Evolutionary conservation across 176 grass and related monocot genomes (phyloP), one percentile per base, ranked within the genome.

Genomic region (Avena sativa): DNA sequence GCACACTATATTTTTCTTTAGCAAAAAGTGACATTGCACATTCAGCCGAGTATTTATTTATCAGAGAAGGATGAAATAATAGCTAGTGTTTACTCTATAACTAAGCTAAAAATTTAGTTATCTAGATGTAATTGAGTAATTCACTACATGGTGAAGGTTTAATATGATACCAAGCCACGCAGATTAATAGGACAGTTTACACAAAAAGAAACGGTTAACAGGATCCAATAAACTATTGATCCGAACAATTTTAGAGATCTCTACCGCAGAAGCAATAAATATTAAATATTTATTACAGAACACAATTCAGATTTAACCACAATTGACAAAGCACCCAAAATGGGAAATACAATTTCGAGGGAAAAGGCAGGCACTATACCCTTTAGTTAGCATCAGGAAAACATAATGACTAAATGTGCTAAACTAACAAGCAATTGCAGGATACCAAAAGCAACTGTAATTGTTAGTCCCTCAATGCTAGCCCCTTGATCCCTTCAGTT

Each of bases 131-230:
- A 62, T 62, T 78, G 6, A 79, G 38, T 46, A 79, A 62, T 62
- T 78, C 12, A 79, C 36, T 23, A 43, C 20, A 12, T 79, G 76
- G 11, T 62, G 20, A 79, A 62, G 78, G 78, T 21, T 79, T 46
- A 62, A 61, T 44, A 61, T 60, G 55, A 60, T 79, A n/a, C 14
- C 77, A 62, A 8, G 57, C 13, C 32, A 71, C 57, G 44, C 34
- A 82, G 19, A 60, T 28, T 69, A 59, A 28, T n/a, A 17, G 13
- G 43, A n/a, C 34, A 57, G 49, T 15, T 66, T 15, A 57, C 44
- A 79, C 11, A 71, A 72, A 89, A 14, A 26, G 53, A 85, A 85
- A 68, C 0, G 6, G 9, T 12, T 86, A 80, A 73, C 19, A 63
- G 28, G 74, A 71, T 2, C 50, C 19, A 14, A 4, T 3, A 23